Conservation (phyloP, 1,284 basidiomycete genomes). For the Boletus smithii region DNA sequence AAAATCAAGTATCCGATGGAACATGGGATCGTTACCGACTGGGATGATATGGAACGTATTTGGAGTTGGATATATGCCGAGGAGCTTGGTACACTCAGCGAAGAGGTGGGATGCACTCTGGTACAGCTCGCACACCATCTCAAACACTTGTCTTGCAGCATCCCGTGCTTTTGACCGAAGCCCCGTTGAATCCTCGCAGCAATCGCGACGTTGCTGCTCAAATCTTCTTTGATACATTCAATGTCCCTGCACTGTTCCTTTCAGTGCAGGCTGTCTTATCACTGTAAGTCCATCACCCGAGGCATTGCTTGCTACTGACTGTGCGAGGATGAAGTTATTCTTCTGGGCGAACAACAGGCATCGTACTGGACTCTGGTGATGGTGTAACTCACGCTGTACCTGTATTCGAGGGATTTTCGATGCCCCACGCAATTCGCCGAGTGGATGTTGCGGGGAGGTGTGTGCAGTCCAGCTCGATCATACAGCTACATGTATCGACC, state of each 20-base stretch:
- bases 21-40: slow-evolving; percentile 91
- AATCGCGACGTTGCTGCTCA: slow-evolving; percentile 95
- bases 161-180: slow-evolving; percentile 93
- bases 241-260: slow-evolving; percentile 96
- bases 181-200: slow-evolving; percentile 89
- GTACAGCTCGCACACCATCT: slow-evolving; percentile 4
- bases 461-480: slow-evolving; percentile 19
- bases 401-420: slow-evolving; percentile 98
- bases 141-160: slow-evolving; percentile 56
- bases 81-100: slow-evolving; percentile 89
- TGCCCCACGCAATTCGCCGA: slow-evolving; percentile 96
- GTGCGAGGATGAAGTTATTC: slow-evolving; percentile 72
- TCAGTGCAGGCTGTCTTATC: slow-evolving; percentile 97
- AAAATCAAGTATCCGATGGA: slow-evolving; percentile 99
- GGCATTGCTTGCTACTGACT: slow-evolving; percentile 11
- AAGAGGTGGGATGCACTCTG: slow-evolving; percentile 67
- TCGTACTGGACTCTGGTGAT: slow-evolving; percentile 97
- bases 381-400: slow-evolving; percentile 99
- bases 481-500: slow-evolving; percentile 14
- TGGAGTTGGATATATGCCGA: slow-evolving; percentile 97
- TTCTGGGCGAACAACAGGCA: slow-evolving; percentile 97
- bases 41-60: slow-evolving; percentile 99
- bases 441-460: slow-evolving; percentile 95
- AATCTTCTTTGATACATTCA: slow-evolving; percentile 99
- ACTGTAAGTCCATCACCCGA: slow-evolving; percentile 55